Evolutionary conservation across 495 filamentous ascomycete species (phyloP).

Genomic region (Trichocladium antarcticum): DNA sequence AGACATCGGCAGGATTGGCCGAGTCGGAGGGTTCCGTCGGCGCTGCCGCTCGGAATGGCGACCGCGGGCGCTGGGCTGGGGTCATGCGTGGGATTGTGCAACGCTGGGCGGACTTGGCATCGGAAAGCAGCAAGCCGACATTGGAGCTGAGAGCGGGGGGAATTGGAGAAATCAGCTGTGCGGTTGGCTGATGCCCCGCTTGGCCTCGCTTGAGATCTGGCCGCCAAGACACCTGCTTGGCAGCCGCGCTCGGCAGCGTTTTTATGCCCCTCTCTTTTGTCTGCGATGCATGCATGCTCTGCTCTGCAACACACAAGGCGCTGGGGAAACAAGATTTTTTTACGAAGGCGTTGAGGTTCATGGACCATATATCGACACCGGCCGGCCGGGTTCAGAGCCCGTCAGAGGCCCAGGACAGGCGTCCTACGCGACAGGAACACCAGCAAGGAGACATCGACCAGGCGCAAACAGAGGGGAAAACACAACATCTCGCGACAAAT

Average conservation of each 20-base stretch:
- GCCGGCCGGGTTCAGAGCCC: conserved; percentile 8
- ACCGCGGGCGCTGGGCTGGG: not conserved
- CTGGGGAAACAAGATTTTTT: not conserved
- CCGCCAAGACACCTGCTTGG: not conserved
- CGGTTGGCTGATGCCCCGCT: conserved; percentile 2
- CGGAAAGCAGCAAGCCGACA: not conserved
- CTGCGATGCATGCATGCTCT: not conserved
- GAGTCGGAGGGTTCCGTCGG: no score
- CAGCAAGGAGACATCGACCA: not conserved
- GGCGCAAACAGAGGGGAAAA: not conserved
- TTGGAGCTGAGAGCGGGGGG: not conserved
- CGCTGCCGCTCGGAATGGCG: no score
- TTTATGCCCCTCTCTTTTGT: not conserved
- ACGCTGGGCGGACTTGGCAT: not conserved
- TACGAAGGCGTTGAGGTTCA: not conserved
- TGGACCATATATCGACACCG: not conserved
- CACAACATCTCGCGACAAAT: not conserved
- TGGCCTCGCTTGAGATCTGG: not conserved
- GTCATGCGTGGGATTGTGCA: not conserved
- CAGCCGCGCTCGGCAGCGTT: not conserved
- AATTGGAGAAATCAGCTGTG: not conserved
- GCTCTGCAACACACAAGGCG: not conserved
- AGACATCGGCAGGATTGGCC: no score
- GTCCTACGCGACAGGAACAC: not conserved
- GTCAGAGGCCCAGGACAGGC: not conserved